These are phyloP conservation scores for Cutaneotrichosporon daszewskae DNA, from an alignment of 1,284 basidiomycete species.

Conservation along the genomic window DNA sequence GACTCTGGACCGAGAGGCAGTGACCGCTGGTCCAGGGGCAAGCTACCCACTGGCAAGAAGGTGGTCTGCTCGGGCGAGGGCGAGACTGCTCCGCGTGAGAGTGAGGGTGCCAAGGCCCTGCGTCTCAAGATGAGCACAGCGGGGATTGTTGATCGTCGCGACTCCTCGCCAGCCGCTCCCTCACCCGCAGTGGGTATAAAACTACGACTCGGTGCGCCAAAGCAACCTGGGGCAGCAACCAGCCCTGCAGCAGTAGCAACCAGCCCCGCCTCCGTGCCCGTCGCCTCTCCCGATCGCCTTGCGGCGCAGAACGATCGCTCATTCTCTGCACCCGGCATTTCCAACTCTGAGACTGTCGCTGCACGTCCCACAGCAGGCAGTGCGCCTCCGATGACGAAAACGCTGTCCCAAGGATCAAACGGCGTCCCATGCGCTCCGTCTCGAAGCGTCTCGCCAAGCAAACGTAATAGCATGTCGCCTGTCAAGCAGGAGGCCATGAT, in stretches of 20 bases:
- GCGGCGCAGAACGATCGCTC: no score
- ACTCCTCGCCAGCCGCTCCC: neutral
- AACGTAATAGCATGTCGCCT: slow-evolving; percentile 10
- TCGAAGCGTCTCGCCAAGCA: no score
- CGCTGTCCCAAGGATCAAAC: no score
- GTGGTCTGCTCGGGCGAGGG: slow-evolving; percentile 30
- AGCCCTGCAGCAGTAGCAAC: no score
- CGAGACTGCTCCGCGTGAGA: slow-evolving; percentile 22
- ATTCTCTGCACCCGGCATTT: no score
- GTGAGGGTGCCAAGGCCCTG: slow-evolving; percentile 11
- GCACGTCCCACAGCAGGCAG: no score
- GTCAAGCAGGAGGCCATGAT: slow-evolving; percentile 12
- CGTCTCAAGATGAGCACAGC: slow-evolving; percentile 9
- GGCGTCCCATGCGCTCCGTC: no score
- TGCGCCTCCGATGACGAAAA: no score
- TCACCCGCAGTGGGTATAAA: slow-evolving; percentile 10
- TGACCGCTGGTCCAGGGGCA: slow-evolving; percentile 26
- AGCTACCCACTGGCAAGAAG: slow-evolving; percentile 34
- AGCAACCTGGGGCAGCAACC: no score
- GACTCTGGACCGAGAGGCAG: slow-evolving; percentile 31
- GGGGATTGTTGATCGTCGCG: neutral
- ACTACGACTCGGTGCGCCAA: slow-evolving; percentile 8
- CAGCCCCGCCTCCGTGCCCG: no score
- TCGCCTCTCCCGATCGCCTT: no score
- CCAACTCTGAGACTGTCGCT: no score